Evolutionary conservation across 78 protist species (phyloP).

Genomic region (Dictyostelium purpureum): DNA sequence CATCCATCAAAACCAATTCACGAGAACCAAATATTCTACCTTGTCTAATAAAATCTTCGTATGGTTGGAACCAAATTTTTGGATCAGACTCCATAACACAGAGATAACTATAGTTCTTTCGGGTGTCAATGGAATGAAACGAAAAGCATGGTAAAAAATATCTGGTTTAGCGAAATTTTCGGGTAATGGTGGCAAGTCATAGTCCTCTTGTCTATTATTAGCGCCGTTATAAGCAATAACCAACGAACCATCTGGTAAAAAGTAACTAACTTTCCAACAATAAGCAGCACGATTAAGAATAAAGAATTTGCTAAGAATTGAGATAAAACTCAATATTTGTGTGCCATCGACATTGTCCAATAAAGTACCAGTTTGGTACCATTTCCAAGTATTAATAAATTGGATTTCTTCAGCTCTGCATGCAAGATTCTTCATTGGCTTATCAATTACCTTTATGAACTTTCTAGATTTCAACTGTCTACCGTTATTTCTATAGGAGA

Average conservation of each 20-base stretch:
- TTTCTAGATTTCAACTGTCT: slow-evolving; percentile 52
- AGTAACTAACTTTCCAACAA: slow-evolving; percentile 34
- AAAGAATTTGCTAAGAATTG: slow-evolving; percentile 48
- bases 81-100: slow-evolving; percentile 73
- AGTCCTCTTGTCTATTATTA: slow-evolving; percentile 51
- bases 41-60: background rate
- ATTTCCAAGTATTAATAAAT: slow-evolving; percentile 32
- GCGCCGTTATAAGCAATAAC: slow-evolving; percentile 42
- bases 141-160: slow-evolving; percentile 35
- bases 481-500: slow-evolving; percentile 28
- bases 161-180: slow-evolving; percentile 52
- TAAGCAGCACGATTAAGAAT: slow-evolving; percentile 64
- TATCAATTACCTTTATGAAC: slow-evolving; percentile 25
- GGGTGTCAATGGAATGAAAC: slow-evolving; percentile 19
- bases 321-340: background rate
- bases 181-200: slow-evolving; percentile 47
- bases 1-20: slow-evolving; percentile 13
- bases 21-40: slow-evolving; percentile 42
- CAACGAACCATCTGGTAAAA: slow-evolving; percentile 28
- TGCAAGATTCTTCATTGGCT: slow-evolving; percentile 11
- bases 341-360: slow-evolving; percentile 9
- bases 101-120: slow-evolving; percentile 24
- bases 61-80: slow-evolving; percentile 36
- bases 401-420: slow-evolving; percentile 26
- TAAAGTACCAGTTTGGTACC: slow-evolving; percentile 41